Conservation (phyloP, 75 land plant species). For the Chamaecyparis obtusa region DNA sequence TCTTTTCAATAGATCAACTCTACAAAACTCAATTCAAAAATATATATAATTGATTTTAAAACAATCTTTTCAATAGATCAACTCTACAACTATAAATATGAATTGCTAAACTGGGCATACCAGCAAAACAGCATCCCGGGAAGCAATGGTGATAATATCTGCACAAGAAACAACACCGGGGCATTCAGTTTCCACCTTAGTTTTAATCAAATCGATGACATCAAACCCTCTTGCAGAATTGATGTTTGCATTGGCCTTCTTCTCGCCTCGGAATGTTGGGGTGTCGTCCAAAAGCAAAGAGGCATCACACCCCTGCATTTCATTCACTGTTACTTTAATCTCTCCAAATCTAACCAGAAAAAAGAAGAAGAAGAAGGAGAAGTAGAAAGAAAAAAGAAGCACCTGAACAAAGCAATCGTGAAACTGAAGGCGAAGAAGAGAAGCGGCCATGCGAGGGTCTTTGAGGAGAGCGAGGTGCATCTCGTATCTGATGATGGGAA, state of each 20-base stretch:
- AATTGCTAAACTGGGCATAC: too few species aligned
- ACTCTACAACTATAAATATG: too few species aligned
- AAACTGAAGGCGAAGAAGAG: neutral
- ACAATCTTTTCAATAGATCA: too few species aligned
- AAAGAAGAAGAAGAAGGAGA: neutral
- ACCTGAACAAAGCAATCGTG: conserved; percentile 8
- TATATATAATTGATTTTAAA: too few species aligned
- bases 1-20: too few species aligned
- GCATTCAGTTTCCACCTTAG: neutral
- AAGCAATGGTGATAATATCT: conserved; percentile 4
- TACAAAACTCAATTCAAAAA: too few species aligned
- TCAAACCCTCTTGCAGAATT: conserved; percentile 8
- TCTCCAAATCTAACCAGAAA: neutral
- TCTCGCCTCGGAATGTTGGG: neutral
- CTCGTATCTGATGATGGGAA: neutral
- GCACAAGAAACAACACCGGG: conserved; percentile 14
- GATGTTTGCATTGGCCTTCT: neutral
- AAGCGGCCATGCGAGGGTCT: conserved; percentile 5
- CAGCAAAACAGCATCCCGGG: conserved; percentile 7
- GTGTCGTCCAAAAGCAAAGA: conserved; percentile 11
- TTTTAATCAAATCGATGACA: neutral
- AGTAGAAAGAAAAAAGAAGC: neutral
- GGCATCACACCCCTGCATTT: conserved; percentile 5
- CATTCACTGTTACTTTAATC: neutral
- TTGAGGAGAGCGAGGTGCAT: neutral